A percentile compares a stretch with the other conserved stretches of the same genome.
Evolutionary conservation across 1,284 basidiomycete species (phyloP).

Genomic region (Trichosporon ovoides): DNA sequence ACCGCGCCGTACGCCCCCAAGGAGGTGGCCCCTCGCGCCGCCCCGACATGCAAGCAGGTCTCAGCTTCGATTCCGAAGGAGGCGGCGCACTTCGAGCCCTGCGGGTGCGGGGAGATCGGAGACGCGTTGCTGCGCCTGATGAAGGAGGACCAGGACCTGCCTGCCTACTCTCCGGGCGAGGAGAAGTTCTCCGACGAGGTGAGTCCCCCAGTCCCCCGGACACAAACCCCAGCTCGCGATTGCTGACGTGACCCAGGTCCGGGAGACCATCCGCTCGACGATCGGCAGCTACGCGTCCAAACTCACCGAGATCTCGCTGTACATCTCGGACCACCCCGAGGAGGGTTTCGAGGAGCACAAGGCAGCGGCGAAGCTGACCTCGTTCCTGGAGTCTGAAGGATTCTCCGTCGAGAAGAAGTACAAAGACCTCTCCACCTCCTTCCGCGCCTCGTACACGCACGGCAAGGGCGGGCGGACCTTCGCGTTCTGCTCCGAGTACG

Average conservation of each 20-base stretch:
- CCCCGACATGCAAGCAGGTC: no score
- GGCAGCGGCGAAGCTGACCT: slow-evolving; percentile 28
- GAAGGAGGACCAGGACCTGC: no score
- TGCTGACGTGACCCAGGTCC: slow-evolving; percentile 10
- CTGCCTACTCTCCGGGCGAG: no score
- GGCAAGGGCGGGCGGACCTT: slow-evolving; percentile 57
- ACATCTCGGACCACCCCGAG: slow-evolving; percentile 43
- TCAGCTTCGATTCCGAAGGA: neutral
- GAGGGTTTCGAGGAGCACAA: slow-evolving; percentile 33
- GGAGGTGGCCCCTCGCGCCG: no score
- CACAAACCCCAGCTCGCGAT: no score
- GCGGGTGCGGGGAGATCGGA: neutral
- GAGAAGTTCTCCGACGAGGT: no score
- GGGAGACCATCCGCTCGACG: slow-evolving; percentile 12
- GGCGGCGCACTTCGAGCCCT: neutral
- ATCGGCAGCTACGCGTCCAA: slow-evolving; percentile 14
- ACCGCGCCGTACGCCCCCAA: no score
- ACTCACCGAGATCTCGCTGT: slow-evolving; percentile 41
- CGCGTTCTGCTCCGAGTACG: slow-evolving; percentile 64
- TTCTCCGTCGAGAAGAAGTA: slow-evolving; percentile 28
- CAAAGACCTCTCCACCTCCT: slow-evolving; percentile 56
- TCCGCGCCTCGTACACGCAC: slow-evolving; percentile 60
- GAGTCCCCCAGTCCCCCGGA: no score
- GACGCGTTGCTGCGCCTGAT: no score
- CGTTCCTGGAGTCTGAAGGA: slow-evolving; percentile 31